phyloP scores from a whole-genome alignment of 345 rosid genomes.

The Schrenkiella parvula region DNA sequence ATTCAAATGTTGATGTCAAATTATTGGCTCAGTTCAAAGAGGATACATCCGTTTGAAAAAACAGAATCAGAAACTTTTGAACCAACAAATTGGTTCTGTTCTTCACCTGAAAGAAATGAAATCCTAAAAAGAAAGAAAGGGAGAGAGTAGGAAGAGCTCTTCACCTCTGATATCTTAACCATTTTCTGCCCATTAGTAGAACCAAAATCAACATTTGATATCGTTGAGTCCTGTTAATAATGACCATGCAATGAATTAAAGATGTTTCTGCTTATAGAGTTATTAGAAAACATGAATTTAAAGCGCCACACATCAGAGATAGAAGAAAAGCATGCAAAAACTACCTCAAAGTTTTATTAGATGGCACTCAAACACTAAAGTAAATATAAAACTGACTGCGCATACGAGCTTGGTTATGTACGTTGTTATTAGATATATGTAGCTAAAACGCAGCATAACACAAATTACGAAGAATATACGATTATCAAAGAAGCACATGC shows the following conservation, averaged over 20 bases:
- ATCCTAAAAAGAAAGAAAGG: slow-evolving; percentile 4
- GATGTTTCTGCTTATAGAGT: slow-evolving; percentile 2
- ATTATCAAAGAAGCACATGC: neutral
- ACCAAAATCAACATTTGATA: slow-evolving; percentile 72
- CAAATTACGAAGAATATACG: neutral
- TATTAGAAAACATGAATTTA: neutral
- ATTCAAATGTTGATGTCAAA: neutral
- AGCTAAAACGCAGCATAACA: neutral
- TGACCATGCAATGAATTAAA: slow-evolving; percentile 8
- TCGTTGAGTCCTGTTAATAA: slow-evolving; percentile 47
- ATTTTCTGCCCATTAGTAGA: slow-evolving; percentile 47
- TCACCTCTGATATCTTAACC: slow-evolving; percentile 72
- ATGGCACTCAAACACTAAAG: neutral
- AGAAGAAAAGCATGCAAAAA: slow-evolving; percentile 12
- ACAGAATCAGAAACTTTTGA: neutral
- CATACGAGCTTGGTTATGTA: neutral
- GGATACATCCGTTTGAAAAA: neutral
- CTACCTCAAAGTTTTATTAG: neutral
- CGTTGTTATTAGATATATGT: neutral
- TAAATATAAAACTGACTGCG: neutral
- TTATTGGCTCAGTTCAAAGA: neutral
- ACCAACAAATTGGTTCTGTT: neutral
- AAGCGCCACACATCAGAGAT: neutral
- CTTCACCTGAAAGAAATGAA: slow-evolving; percentile 8
- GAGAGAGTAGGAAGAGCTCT: slow-evolving; percentile 21